A percentile compares a stretch with the other conserved stretches of the same genome.
These are phyloP conservation scores for Colletotrichum caudatum DNA, from an alignment of 2,329 filamentous ascomycete genomes.

Conservation along the genomic window DNA sequence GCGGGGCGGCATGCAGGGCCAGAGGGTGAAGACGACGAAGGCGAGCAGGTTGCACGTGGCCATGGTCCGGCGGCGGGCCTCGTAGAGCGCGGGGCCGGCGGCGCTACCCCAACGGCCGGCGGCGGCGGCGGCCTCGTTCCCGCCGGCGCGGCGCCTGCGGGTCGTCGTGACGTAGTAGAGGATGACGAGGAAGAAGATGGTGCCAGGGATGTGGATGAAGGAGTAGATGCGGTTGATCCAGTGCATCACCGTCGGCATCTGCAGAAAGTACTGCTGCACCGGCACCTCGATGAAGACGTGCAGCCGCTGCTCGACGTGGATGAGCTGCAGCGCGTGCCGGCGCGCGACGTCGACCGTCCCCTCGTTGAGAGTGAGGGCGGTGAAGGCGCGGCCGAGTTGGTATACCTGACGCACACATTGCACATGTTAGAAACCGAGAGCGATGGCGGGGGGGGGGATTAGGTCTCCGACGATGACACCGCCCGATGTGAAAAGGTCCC, in stretches of 20 bases:
- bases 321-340: constrained; percentile 74
- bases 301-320: constrained; percentile 73
- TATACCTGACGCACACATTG: constrained; percentile 66
- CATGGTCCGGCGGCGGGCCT: constrained; percentile 69
- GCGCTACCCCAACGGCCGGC: constrained; percentile 43
- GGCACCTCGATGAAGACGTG: constrained; percentile 74
- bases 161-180: constrained; percentile 79
- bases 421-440: no score
- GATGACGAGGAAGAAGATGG: constrained; percentile 74
- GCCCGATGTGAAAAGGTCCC: no score
- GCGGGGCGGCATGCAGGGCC: constrained; percentile 67
- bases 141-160: constrained; percentile 57
- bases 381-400: constrained; percentile 79
- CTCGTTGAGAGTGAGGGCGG: constrained; percentile 75
- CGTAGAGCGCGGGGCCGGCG: constrained; percentile 63
- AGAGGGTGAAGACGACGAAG: constrained; percentile 64
- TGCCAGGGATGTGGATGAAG: constrained; percentile 83
- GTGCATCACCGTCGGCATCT: constrained; percentile 67
- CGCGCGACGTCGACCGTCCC: constrained; percentile 76
- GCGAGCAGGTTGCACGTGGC: constrained; percentile 65
- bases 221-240: constrained; percentile 81
- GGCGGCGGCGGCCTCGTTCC: constrained; percentile 56
- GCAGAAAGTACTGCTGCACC: constrained; percentile 67
- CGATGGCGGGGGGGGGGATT: no score
- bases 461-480: no score